Evolutionary conservation across 768 basidiomycete species (phyloP), one percentile per base, ranked within the genome.

Genomic region (Pleurotus eryngii): DNA sequence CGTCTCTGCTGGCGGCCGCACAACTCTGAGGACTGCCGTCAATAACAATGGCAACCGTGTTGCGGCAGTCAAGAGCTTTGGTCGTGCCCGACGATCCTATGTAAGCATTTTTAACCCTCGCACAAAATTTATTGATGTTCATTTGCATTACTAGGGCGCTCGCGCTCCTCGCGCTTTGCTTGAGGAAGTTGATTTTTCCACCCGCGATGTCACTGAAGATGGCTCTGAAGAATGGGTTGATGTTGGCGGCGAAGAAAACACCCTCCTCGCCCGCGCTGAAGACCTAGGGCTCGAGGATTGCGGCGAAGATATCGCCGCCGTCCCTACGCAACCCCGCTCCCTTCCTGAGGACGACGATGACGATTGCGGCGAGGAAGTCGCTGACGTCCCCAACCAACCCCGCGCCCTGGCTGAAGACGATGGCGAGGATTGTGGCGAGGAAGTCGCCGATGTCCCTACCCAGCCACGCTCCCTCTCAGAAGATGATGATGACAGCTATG

Each of bases 21-120:
- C 51, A 8, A 38, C 38, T n/a, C 51, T 54, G 37, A 54, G 24
- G 51, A 54, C 51, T 26, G 37, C 51, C 39, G 51, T 54, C 18
- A 54, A 54, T n/a, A 39, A 54, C 39, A 54, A 54, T 42, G 51
- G 51, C 39, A 54, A 54, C 20, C 51, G 51, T 24, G 51, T 54
- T 20, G 17, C 51, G 15, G 51, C 51, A n/a, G 51, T 54, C 37
- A 54, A 54, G 51, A 54, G 24, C 39, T 14, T 18, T 42, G 37
- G 51, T 22, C 51, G 51, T 4, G 17, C 39, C 49, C 49, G 49
- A 5, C 14, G 51, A 7, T 37, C 51, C 35, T 54, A 40, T 18
- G 51, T 54, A n/a, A 24, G 51, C 20, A 45, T 51, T 50, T 15
- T 53, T 20, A 30, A 43, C 9, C 18, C 51, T 38, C n/a, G 4